Evolutionary conservation across 2,329 filamentous ascomycete genomes (phyloP).

Genomic region (Blastomyces emzantsi): DNA sequence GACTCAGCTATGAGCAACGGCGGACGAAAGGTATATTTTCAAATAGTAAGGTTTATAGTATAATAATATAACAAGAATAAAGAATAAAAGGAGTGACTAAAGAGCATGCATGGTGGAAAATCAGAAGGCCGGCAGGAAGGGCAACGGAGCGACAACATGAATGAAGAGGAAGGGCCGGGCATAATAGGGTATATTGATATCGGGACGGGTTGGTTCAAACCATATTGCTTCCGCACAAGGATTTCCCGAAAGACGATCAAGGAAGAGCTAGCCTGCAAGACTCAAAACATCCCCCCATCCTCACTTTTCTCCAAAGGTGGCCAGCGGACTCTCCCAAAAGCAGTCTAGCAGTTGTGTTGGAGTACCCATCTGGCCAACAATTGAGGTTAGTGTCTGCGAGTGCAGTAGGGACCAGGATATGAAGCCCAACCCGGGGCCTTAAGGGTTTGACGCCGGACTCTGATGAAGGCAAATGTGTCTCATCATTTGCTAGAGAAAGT

Average conservation of each 20-base stretch:
- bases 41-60: background rate
- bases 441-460: conserved; percentile 11
- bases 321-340: background rate
- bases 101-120: background rate
- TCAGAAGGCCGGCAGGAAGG: background rate
- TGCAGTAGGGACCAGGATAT: conserved; percentile 5
- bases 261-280: background rate
- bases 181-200: conserved; percentile 4
- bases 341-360: background rate
- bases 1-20: background rate
- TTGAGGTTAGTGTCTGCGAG: conserved; percentile 6
- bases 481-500: conserved; percentile 9
- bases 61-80: conserved; percentile 3
- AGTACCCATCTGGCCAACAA: background rate
- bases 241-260: background rate
- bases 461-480: conserved; percentile 12
- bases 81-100: conserved; percentile 10
- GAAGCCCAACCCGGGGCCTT: conserved; percentile 9
- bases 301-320: conserved; percentile 1
- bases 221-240: background rate
- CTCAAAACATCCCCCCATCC: conserved; percentile 6
- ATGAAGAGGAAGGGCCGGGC: background rate
- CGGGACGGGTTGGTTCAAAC: background rate
- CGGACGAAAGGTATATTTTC: conserved; percentile 4
- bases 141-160: conserved; percentile 1